A percentile compares a stretch with the other conserved stretches of the same genome.
These are phyloP conservation scores for Carex myosuroides DNA, from an alignment of 176 grass and related monocot genomes.

Conservation along the genomic window DNA sequence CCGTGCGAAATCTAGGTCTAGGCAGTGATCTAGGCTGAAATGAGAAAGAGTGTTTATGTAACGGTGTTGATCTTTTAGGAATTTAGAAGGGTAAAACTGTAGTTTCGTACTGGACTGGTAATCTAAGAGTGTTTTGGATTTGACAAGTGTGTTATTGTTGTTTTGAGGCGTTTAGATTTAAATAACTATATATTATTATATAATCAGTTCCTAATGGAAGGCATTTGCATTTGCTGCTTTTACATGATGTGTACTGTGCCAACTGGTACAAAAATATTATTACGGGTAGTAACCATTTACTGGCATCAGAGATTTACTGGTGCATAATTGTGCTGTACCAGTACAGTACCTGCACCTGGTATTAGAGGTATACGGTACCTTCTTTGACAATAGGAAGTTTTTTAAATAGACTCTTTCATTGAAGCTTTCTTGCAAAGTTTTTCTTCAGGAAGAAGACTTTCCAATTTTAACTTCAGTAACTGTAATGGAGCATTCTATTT, in stretches of 20 bases:
- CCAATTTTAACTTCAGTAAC: no score
- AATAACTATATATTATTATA: neutral
- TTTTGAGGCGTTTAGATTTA: neutral
- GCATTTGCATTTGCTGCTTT: neutral
- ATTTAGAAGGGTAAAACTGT: neutral
- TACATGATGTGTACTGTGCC: neutral
- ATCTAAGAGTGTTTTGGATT: neutral
- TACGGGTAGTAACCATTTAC: neutral
- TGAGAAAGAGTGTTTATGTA: neutral
- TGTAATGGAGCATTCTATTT: no score
- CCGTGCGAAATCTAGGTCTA: slow-evolving; percentile 47
- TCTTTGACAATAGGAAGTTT: no score
- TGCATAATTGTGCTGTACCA: no score
- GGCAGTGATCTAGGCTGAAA: slow-evolving; percentile 34
- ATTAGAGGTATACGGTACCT: no score
- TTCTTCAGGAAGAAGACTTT: no score
- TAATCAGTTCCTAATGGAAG: neutral
- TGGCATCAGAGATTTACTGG: neutral
- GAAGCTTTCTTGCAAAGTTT: no score
- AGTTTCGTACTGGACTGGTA: neutral
- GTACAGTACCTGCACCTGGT: no score
- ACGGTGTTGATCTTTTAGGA: slow-evolving; percentile 2
- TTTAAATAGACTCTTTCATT: no score
- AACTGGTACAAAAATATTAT: neutral
- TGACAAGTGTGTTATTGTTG: neutral